phyloP scores from a whole-genome alignment of 371 early-diverging fungal species.

The Cokeromyces recurvatus region DNA sequence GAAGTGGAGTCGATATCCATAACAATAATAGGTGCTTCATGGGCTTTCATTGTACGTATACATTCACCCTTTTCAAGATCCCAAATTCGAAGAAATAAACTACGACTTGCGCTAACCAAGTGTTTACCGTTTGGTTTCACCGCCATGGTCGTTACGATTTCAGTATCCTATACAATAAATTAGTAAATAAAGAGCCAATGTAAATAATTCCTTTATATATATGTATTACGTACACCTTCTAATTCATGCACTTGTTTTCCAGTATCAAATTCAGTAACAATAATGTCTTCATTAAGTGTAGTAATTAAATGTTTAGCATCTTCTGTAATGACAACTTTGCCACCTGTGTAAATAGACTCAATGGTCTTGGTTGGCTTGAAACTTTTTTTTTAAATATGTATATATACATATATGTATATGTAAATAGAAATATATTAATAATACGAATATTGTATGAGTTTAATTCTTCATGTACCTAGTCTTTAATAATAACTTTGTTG shows the following conservation, averaged over 20 bases:
- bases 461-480: conserved; percentile 11
- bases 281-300: conserved; percentile 80
- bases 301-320: conserved; percentile 72
- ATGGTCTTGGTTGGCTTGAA: conserved; percentile 74
- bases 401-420: background rate
- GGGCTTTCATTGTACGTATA: conserved; percentile 74
- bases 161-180: conserved; percentile 62
- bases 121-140: conserved; percentile 75
- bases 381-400: conserved; percentile 27
- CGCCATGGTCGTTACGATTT: conserved; percentile 84
- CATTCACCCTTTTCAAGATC: conserved; percentile 67
- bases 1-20: conserved; percentile 89
- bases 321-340: conserved; percentile 69
- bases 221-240: conserved; percentile 56
- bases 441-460: background rate
- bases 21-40: conserved; percentile 88
- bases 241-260: conserved; percentile 64
- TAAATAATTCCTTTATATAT: background rate
- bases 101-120: conserved; percentile 79
- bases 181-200: too few species aligned
- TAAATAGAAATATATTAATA: background rate
- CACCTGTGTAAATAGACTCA: conserved; percentile 93
- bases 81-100: conserved; percentile 75
- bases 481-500: conserved; percentile 21
- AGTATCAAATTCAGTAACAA: conserved; percentile 69